Conservation (phyloP, 2,329 filamentous ascomycete genomes). For the Lachnellula cervina region DNA sequence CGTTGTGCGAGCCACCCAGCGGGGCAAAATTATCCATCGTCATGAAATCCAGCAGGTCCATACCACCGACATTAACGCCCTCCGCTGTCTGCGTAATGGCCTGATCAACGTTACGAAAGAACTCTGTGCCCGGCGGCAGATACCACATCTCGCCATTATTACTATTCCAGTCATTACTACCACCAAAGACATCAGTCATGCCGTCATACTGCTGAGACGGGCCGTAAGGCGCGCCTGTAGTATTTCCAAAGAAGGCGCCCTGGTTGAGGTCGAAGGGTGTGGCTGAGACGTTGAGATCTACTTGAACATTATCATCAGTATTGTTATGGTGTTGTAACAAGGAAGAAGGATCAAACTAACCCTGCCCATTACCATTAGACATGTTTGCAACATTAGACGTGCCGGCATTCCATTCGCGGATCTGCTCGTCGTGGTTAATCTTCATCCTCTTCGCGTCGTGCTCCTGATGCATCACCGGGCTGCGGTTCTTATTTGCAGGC, state of each 20-base stretch:
- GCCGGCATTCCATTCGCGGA: conserved; percentile 28
- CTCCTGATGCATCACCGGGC: conserved; percentile 27
- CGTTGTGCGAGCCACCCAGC: conserved; percentile 6
- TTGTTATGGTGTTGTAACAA: neutral
- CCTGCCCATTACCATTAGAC: conserved; percentile 15
- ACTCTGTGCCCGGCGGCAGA: conserved; percentile 56
- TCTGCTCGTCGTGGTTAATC: conserved; percentile 19
- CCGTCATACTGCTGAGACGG: conserved; percentile 19
- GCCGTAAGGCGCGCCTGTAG: conserved; percentile 34
- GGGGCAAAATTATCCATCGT: conserved; percentile 46
- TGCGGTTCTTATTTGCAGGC: conserved; percentile 21
- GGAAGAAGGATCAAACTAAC: conserved; percentile 11
- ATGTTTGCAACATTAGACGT: conserved; percentile 21
- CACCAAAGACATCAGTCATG: conserved; percentile 22
- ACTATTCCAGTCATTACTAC: conserved; percentile 24
- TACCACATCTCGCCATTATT: conserved; percentile 56
- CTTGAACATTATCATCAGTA: neutral
- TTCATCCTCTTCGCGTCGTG: conserved; percentile 31
- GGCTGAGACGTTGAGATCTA: conserved; percentile 46
- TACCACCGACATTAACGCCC: conserved; percentile 60
- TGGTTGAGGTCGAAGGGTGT: conserved; percentile 56
- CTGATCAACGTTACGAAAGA: conserved; percentile 60
- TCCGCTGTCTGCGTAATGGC: conserved; percentile 63
- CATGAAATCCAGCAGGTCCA: conserved; percentile 65
- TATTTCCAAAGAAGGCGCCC: conserved; percentile 48